Evolutionary conservation across 2,329 filamentous ascomycete genomes (phyloP).

Genomic region (Thelonectria olida): DNA sequence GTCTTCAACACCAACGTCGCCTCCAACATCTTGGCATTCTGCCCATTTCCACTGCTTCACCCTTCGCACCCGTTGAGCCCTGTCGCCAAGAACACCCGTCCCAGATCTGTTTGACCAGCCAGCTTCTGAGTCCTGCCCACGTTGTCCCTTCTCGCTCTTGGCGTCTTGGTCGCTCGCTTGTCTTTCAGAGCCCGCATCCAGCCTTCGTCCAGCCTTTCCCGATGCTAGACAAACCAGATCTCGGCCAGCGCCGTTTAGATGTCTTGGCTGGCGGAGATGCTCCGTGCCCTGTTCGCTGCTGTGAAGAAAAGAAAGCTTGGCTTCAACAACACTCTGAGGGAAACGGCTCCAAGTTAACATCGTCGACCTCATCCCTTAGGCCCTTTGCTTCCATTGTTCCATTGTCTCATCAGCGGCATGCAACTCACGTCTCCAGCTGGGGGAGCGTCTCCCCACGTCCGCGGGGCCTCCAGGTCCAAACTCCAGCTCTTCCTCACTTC

Average conservation of each 20-base stretch:
- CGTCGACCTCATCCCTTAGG: no score
- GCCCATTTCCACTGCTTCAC: background rate
- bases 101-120: constrained; percentile 8
- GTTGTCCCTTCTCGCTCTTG: constrained; percentile 10
- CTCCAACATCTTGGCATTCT: background rate
- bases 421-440: background rate
- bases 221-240: background rate
- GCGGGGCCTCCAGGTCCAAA: background rate
- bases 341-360: no score
- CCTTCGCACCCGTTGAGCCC: no score
- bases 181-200: no score
- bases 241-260: background rate
- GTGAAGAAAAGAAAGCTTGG: no score
- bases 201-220: background rate
- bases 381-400: no score
- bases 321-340: no score
- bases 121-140: constrained; percentile 17
- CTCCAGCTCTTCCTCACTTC: background rate
- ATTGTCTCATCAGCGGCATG: no score
- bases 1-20: background rate
- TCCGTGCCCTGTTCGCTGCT: no score
- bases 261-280: no score
- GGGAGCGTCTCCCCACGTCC: background rate
- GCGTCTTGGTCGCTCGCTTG: background rate
- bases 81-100: background rate